phyloP scores from a whole-genome alignment of 2,329 filamentous ascomycete genomes.

The Zymoseptoria tritici region DNA sequence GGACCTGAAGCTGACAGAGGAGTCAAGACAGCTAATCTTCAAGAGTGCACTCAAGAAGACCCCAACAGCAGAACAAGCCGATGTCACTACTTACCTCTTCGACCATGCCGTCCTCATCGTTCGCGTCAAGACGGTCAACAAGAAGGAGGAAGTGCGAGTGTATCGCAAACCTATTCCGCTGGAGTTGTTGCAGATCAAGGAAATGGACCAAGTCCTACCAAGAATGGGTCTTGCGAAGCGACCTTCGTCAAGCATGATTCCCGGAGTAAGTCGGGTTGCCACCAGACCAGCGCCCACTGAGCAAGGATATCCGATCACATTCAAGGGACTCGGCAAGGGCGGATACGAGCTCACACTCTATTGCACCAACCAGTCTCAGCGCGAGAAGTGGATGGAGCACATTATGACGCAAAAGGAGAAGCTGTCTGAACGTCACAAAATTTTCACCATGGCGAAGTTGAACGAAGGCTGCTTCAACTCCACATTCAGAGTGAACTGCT shows the following conservation, averaged over 20 bases:
- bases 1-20: constrained; percentile 88
- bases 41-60: constrained; percentile 92
- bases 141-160: constrained; percentile 88
- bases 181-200: constrained; percentile 83
- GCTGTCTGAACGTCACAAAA: constrained; percentile 66
- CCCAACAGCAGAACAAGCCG: constrained; percentile 68
- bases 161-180: constrained; percentile 93
- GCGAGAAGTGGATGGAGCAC: constrained; percentile 95
- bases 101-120: constrained; percentile 93
- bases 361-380: constrained; percentile 73
- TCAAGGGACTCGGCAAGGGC: constrained; percentile 89
- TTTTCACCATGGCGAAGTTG: constrained; percentile 59
- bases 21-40: constrained; percentile 85
- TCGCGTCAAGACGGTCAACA: constrained; percentile 83
- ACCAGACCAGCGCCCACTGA: constrained; percentile 46
- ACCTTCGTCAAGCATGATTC: constrained; percentile 76
- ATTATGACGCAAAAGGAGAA: constrained; percentile 87
- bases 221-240: constrained; percentile 72
- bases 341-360: constrained; percentile 90
- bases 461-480: constrained; percentile 88
- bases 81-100: constrained; percentile 92
- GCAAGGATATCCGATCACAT: constrained; percentile 90
- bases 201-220: constrained; percentile 95
- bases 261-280: constrained; percentile 46
- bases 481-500: constrained; percentile 85